These are phyloP conservation scores for Fusarium clavum DNA, from an alignment of 2,329 filamentous ascomycete species.

Conservation along the genomic window DNA sequence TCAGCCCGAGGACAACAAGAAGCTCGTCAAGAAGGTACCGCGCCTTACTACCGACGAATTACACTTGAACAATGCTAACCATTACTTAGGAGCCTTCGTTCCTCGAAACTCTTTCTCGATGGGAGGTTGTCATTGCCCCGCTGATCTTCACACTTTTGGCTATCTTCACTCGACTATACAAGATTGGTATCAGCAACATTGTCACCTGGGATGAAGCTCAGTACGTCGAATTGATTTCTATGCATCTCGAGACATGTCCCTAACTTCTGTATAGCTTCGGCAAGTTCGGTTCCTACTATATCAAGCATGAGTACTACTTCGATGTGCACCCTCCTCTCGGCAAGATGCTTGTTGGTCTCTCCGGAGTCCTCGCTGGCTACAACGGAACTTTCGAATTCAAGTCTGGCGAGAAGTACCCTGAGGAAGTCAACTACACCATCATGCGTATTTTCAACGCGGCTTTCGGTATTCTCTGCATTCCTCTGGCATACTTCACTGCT, in stretches of 20 bases:
- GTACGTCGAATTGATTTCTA: constrained; percentile 55
- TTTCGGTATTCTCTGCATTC: constrained; percentile 92
- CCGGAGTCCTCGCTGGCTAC: constrained; percentile 95
- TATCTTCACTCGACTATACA: constrained; percentile 75
- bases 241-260: not conserved
- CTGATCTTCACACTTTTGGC: constrained; percentile 71
- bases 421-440: constrained; percentile 95
- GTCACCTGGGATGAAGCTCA: constrained; percentile 77
- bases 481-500: constrained; percentile 94
- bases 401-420: constrained; percentile 94
- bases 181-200: constrained; percentile 75
- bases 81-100: constrained; percentile 64
- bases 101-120: constrained; percentile 71
- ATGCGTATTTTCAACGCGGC: constrained; percentile 98
- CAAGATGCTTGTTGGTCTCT: constrained; percentile 98
- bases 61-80: constrained; percentile 34
- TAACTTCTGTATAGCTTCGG: constrained; percentile 72
- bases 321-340: constrained; percentile 90
- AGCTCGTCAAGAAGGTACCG: constrained; percentile 66
- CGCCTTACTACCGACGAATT: not conserved
- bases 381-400: constrained; percentile 99
- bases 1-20: constrained; percentile 70
- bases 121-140: constrained; percentile 71
- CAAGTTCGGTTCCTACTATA: constrained; percentile 98
- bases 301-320: constrained; percentile 99